phyloP scores from a whole-genome alignment of 805 yeast genomes.

The Candida vaughaniae region DNA sequence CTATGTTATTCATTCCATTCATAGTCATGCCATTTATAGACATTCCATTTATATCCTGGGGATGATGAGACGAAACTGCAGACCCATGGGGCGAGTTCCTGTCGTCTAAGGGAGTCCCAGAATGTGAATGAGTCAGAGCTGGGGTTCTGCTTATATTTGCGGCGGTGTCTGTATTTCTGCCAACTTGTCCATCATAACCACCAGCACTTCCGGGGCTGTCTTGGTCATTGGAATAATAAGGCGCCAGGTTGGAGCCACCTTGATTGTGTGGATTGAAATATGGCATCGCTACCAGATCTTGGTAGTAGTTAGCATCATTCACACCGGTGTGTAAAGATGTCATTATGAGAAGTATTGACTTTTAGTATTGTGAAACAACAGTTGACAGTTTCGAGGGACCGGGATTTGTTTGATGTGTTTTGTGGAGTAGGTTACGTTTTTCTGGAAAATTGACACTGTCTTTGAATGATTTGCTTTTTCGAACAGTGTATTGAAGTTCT shows the following conservation, averaged over 20 bases:
- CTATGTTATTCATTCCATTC: conserved; percentile 6
- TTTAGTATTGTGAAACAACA: too few relatives aligned
- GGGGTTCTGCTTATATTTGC: too few relatives aligned
- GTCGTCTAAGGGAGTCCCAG: not conserved
- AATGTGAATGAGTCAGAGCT: conserved; percentile 11
- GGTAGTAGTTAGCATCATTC: conserved; percentile 25
- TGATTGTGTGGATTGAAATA: conserved; percentile 5
- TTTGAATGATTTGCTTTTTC: not conserved
- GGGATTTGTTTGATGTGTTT: not conserved
- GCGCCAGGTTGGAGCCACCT: not conserved
- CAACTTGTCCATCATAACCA: conserved; percentile 1
- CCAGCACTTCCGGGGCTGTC: not conserved
- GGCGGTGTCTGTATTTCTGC: not conserved
- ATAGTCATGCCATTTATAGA: conserved; percentile 8
- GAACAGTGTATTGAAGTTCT: too few relatives aligned
- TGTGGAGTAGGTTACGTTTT: not conserved
- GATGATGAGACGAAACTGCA: conserved; percentile 1
- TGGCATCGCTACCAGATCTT: conserved; percentile 14
- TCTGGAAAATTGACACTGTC: not conserved
- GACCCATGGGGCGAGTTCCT: conserved; percentile 9
- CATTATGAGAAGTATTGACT: too few relatives aligned
- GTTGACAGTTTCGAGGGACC: conserved; percentile 1
- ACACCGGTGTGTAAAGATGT: conserved; percentile 31
- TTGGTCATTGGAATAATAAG: conserved; percentile 2
- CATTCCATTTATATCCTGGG: conserved; percentile 6